Evolutionary conservation across 345 rosid species (phyloP).

Genomic region (Pugionium dolabratum): DNA sequence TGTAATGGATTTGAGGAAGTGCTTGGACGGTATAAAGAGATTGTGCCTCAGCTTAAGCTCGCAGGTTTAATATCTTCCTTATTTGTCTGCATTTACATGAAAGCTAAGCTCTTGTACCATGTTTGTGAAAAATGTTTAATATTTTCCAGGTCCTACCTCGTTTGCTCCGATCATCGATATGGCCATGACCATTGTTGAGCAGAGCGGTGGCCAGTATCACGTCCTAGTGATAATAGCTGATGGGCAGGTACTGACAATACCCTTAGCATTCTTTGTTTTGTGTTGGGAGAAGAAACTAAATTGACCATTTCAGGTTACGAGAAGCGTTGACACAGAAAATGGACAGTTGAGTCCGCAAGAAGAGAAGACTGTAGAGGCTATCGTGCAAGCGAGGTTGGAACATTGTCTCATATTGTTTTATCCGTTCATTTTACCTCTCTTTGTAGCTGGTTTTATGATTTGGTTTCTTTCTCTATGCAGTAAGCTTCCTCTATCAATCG

Average conservation of each 20-base stretch:
- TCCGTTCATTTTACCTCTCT: conserved; percentile 18
- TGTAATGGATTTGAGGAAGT: conserved; percentile 98
- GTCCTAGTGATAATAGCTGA: conserved; percentile 93
- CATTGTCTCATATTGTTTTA: conserved; percentile 2
- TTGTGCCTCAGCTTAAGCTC: conserved; percentile 78
- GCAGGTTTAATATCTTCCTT: conserved; percentile 56
- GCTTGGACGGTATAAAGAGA: conserved; percentile 65
- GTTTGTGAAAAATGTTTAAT: conserved; percentile 2
- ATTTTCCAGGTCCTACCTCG: conserved; percentile 77
- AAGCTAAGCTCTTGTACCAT: not conserved
- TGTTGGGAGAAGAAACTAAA: conserved; percentile 8
- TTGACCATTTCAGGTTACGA: conserved; percentile 65
- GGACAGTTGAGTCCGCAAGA: conserved; percentile 94
- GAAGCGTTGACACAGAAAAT: conserved; percentile 72
- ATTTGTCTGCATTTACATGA: not conserved
- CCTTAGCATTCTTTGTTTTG: conserved; percentile 15
- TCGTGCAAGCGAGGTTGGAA: conserved; percentile 83
- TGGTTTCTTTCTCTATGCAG: conserved; percentile 18
- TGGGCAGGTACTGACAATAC: conserved; percentile 69
- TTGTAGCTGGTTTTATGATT: not conserved
- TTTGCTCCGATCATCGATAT: conserved; percentile 92
- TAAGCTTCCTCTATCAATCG: conserved; percentile 79
- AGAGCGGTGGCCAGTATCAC: conserved; percentile 91
- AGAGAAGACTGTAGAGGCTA: conserved; percentile 85
- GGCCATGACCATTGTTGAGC: conserved; percentile 90